Evolutionary conservation across 1,284 basidiomycete genomes (phyloP).

Genomic region (Ceratorhiza oryzae-sativae): DNA sequence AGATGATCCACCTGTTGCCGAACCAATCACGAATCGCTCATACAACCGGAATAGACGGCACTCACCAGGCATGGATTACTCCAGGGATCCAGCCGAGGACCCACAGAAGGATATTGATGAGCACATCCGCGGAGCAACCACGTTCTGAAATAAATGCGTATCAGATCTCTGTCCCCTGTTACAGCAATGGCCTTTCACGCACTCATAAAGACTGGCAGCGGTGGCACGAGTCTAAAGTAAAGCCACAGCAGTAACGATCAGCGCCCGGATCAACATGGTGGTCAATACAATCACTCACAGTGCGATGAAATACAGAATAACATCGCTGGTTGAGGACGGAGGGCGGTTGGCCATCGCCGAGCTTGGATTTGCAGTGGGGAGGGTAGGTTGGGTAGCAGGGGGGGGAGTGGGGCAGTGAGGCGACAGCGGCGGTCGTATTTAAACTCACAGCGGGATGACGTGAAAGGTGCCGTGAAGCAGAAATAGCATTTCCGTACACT

Average conservation of each 20-base stretch:
- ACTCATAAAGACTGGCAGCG: conserved; percentile 30
- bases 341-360: conserved; percentile 22
- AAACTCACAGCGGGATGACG: not conserved
- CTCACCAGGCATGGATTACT: conserved; percentile 23
- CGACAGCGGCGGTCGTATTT: conserved; percentile 12
- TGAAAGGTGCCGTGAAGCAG: conserved; percentile 18
- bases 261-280: not conserved
- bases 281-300: conserved; percentile 11
- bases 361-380: not conserved
- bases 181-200: not conserved
- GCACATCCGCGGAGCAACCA: conserved; percentile 18
- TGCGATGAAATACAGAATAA: conserved; percentile 32
- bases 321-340: conserved; percentile 12
- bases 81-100: conserved; percentile 38
- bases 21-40: not conserved
- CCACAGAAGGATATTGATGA: conserved; percentile 35
- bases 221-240: conserved; percentile 25
- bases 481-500: not conserved
- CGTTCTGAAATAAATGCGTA: conserved; percentile 7
- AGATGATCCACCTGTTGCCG: conserved; percentile 20
- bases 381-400: not conserved
- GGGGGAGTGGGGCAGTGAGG: not conserved
- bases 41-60: not conserved
- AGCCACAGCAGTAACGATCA: conserved; percentile 8
- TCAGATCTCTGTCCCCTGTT: not conserved